These are phyloP conservation scores for Penicillium mononematosum DNA, from an alignment of 495 filamentous ascomycete species.

Conservation along the genomic window DNA sequence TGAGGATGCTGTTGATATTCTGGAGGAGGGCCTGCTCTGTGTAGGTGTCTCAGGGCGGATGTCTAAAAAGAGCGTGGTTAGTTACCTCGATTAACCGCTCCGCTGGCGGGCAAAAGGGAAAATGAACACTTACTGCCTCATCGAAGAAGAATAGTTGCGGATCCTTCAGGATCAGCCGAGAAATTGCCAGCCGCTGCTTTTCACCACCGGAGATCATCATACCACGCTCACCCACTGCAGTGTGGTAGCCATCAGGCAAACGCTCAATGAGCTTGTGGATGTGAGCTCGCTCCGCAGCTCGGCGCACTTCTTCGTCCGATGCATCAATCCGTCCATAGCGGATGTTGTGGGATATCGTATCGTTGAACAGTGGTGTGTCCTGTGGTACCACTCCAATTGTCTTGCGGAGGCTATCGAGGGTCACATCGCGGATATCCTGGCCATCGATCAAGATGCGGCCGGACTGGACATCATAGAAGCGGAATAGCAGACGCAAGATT, in stretches of 20 bases:
- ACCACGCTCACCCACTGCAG: conserved; percentile 90
- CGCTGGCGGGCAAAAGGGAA: not conserved
- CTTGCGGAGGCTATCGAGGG: conserved; percentile 75
- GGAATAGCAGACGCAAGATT: conserved; percentile 83
- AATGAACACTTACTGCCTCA: conserved; percentile 65
- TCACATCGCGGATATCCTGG: conserved; percentile 85
- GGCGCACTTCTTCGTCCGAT: conserved; percentile 65
- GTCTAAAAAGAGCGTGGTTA: conserved; percentile 48
- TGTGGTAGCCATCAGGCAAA: conserved; percentile 84
- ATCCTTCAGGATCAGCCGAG: conserved; percentile 84
- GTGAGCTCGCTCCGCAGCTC: conserved; percentile 75
- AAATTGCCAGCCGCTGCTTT: conserved; percentile 90
- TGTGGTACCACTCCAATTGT: conserved; percentile 95
- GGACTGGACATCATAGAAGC: conserved; percentile 86
- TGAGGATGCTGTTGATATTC: conserved; percentile 92
- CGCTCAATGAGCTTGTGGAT: conserved; percentile 78
- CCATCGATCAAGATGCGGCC: conserved; percentile 90
- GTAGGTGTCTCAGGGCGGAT: conserved; percentile 90
- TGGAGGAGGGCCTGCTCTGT: conserved; percentile 88
- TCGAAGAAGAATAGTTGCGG: conserved; percentile 94
- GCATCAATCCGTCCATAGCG: conserved; percentile 88
- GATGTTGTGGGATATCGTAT: conserved; percentile 93
- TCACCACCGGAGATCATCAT: conserved; percentile 99
- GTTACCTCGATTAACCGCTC: conserved; percentile 10
- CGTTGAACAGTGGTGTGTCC: conserved; percentile 95